Evolutionary conservation across 106 monocot genomes (phyloP), one percentile per base, ranked within the genome.

Genomic region (Amphibolis antarctica): DNA sequence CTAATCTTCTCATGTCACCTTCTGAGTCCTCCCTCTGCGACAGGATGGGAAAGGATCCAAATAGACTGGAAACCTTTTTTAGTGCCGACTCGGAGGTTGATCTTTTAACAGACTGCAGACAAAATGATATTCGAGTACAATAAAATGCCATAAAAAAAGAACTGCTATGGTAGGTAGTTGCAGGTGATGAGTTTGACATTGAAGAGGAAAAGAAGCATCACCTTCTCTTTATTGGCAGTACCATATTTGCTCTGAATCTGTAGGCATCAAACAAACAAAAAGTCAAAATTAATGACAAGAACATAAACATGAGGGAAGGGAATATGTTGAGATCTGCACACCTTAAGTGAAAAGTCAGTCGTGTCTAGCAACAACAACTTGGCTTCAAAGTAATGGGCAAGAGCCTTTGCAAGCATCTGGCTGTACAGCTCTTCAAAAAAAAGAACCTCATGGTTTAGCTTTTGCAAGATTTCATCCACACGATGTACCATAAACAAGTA

Each of bases 401-500:
- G 52, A 67, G 92, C 83, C 79, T 84, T 92, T 0, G 84, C 92
- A 43, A 92, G 87, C 81, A 82, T 84, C 66, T 86, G 92, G 49
- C 75, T 79, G 76, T 84, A 92, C 48, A 75, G 74, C 71, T 92
- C 92, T 92, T 74, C 68, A 78, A 62, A 64, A 46, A 64, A 10
- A 48, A 36, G 64, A 36, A 5, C n/a, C n/a, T 44, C 15, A 54
- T 56, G 9, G 49, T 76, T n/a, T 65, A 52, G 56, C 14, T 56
- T 56, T 5, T 28, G 17, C 26, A 29, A 15, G 26, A 13, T 56
- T n/a, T n/a, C n/a, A n/a, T n/a, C n/a, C n/a, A n/a, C n/a, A n/a
- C 15, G 13, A 25, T 26, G 9, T 27, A 13, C 7, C 53, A 19
- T 21, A 20, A 13, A 26, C 13, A 56, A 26, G 14, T 26, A 7